phyloP scores from a whole-genome alignment of 169 alveolate genomes.

The Plasmodium ovale region DNA sequence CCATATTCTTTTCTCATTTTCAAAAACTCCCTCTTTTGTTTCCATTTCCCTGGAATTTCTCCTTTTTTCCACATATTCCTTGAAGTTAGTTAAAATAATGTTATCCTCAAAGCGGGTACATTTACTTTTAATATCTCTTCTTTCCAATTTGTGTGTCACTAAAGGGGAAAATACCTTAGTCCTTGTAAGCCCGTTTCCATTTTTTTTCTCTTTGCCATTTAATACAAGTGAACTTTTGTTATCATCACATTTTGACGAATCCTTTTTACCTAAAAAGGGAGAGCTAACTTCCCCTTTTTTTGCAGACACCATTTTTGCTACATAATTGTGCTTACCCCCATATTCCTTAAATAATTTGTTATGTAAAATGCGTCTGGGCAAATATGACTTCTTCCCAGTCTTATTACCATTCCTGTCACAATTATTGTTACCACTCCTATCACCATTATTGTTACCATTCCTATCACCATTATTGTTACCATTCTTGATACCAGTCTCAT shows the following conservation, averaged over 20 bases:
- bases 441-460: background rate
- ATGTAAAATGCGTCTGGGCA: background rate
- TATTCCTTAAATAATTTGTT: background rate
- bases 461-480: background rate
- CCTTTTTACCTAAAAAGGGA: background rate
- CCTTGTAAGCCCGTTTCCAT: background rate
- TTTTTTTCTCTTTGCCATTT: background rate
- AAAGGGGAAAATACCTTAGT: background rate
- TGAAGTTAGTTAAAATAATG: background rate
- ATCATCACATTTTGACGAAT: background rate
- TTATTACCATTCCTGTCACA: background rate
- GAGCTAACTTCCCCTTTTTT: background rate
- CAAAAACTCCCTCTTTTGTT: background rate
- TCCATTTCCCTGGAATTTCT: slow-evolving; percentile 1
- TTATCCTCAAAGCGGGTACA: background rate
- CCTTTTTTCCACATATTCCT: background rate
- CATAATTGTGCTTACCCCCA: background rate
- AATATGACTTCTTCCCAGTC: background rate
- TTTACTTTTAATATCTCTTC: background rate
- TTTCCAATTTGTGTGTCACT: background rate
- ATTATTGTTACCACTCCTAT: background rate
- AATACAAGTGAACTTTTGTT: background rate
- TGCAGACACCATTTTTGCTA: background rate
- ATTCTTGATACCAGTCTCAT: background rate
- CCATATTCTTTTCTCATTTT: background rate